Evolutionary conservation across 1,284 basidiomycete species (phyloP), one percentile per base, ranked within the genome.

Genomic region (Malassezia brasiliensis): DNA sequence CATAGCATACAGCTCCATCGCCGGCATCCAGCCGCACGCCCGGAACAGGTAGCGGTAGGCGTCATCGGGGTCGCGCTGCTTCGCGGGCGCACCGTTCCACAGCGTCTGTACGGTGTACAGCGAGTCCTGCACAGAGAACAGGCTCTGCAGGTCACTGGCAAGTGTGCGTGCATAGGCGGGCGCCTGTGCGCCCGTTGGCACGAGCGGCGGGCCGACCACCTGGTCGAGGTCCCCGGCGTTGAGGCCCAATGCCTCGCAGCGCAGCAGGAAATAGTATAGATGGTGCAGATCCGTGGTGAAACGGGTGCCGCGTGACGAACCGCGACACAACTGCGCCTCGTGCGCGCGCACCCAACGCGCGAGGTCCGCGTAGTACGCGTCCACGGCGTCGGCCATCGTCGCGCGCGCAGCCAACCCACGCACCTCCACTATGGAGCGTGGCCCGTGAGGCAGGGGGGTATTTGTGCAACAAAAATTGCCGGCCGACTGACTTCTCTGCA

Each of bases 221-320:
- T 86, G 82, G 72, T 93, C 89, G 53, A 93, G 80, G n/a, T 84
- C 82, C 49, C 88, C 89, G 34, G 87, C 80, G 15, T 66, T 52
- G 52, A 87, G 77, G 14, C 83, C 84, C 34, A 87, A 76, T 2
- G 82, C 87, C 75, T 93, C 88, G 62, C 90, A 80, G 42, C 87
- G 85, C 76, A 90, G 85, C 53, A 93, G 81, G 61, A 89, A 76
- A 75, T 90, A 93, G 80, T 86, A 88, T 11, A 93, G 81, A 65
- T 86, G 87, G 72, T 89, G 86, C 15, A 81, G 82, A 75, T 90
- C 86, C 63, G 87, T 80, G 8, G 81, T 75, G 45, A 90, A 81
- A 42, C 19, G 47, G 20, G 10, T 32, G 10, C 14, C 28, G 11
- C 15, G 55, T 28, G 17, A 42, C 38, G 14, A 28, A 28, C 8